These are phyloP conservation scores for Vaccinium myrtillus DNA, from an alignment of 148 eudicot species.

Conservation along the genomic window DNA sequence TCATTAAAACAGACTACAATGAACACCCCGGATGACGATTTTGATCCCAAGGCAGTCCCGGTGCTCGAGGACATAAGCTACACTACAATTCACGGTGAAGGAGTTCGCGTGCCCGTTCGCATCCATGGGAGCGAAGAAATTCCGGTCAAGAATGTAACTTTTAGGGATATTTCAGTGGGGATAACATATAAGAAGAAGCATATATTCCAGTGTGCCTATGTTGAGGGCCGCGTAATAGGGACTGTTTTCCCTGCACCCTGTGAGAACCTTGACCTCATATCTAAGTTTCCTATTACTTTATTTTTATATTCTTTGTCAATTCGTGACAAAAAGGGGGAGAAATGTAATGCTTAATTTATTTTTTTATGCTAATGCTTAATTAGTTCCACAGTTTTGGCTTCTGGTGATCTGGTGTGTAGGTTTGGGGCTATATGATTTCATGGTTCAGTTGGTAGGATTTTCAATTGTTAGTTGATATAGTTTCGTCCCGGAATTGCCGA, in stretches of 20 bases:
- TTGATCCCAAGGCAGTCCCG: slow-evolving; percentile 71
- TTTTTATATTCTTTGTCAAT: too few relatives aligned
- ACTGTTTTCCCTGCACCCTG: slow-evolving; percentile 80
- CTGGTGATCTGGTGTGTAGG: too few relatives aligned
- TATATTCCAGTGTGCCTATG: slow-evolving; percentile 80
- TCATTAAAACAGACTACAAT: slow-evolving; percentile 84
- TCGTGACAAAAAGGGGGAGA: too few relatives aligned
- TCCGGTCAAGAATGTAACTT: slow-evolving; percentile 59
- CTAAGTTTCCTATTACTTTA: too few relatives aligned
- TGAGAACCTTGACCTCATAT: slow-evolving; percentile 85
- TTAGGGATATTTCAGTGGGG: slow-evolving; percentile 86
- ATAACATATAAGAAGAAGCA: slow-evolving; percentile 76
- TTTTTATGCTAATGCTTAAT: too few relatives aligned
- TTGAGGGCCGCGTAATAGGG: slow-evolving; percentile 79
- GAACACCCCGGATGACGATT: slow-evolving; percentile 90
- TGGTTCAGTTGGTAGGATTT: too few relatives aligned
- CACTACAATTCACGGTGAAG: slow-evolving; percentile 70
- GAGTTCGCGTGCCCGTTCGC: slow-evolving; percentile 89
- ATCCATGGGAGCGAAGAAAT: slow-evolving; percentile 84
- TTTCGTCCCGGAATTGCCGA: too few relatives aligned
- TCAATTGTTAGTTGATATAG: too few relatives aligned
- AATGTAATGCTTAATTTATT: too few relatives aligned
- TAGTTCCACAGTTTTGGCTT: too few relatives aligned
- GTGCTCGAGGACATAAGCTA: slow-evolving; percentile 55
- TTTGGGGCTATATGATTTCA: too few relatives aligned